A percentile compares a stretch with the other conserved stretches of the same genome.
Conservation (phyloP, 202 grass and related monocot genomes). For the Schoenoplectus tabernaemontani region DNA sequence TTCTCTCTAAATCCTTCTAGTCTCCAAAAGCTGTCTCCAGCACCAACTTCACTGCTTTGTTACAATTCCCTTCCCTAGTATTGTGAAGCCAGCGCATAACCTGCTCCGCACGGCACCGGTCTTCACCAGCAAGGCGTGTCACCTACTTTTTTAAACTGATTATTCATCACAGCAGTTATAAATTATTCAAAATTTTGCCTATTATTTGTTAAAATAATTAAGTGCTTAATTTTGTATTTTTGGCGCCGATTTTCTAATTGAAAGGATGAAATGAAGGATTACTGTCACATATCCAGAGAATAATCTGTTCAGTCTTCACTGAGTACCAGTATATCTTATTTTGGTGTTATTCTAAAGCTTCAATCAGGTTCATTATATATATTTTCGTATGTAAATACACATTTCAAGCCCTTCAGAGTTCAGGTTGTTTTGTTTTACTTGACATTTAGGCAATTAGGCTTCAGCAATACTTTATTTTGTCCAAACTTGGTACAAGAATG, state of each 20-base stretch:
- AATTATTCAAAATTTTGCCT: neutral
- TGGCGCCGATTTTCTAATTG: neutral
- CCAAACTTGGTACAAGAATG: no score
- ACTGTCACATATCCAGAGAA: neutral
- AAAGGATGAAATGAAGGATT: neutral
- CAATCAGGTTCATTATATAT: neutral
- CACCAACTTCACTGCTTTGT: constrained; percentile 46
- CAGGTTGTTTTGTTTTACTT: no score
- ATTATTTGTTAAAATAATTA: neutral
- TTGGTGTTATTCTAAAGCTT: neutral
- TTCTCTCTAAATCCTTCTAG: constrained; percentile 44
- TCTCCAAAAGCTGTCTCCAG: constrained; percentile 33
- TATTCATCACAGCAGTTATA: neutral
- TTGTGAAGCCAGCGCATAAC: constrained; percentile 53
- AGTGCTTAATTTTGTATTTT: neutral
- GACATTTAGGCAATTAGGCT: no score
- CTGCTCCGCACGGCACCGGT: constrained; percentile 40
- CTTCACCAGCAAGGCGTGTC: constrained; percentile 7
- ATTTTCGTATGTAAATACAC: neutral
- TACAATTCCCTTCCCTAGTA: constrained; percentile 56
- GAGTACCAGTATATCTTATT: neutral
- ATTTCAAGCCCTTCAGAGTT: no score
- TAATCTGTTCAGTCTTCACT: neutral
- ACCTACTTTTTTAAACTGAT: neutral
- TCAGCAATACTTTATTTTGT: no score